Evolutionary conservation across 2,329 filamentous ascomycete species (phyloP).

Genomic region (Pezicula carpinea): DNA sequence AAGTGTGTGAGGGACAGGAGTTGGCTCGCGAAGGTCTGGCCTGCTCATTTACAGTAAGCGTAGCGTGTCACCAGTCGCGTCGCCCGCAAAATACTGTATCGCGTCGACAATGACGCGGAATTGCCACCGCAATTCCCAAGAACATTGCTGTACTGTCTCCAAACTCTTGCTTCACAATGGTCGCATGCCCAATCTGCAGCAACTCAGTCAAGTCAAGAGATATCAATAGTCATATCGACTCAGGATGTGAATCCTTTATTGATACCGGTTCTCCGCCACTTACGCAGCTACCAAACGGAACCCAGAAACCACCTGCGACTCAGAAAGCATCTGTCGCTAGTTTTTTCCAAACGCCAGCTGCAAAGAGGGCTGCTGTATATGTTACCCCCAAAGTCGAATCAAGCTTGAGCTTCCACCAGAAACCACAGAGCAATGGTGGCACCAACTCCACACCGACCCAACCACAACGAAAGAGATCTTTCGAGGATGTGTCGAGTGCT

Average conservation of each 20-base stretch:
- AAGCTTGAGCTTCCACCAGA: slow-evolving; percentile 31
- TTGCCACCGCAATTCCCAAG: not conserved
- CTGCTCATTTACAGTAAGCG: no score
- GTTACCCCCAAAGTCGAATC: slow-evolving; percentile 25
- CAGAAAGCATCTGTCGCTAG: slow-evolving; percentile 40
- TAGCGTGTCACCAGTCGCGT: no score
- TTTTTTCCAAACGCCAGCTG: slow-evolving; percentile 58
- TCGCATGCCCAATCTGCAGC: slow-evolving; percentile 79
- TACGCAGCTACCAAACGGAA: slow-evolving; percentile 28
- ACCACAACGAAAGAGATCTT: slow-evolving; percentile 25
- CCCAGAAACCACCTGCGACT: slow-evolving; percentile 42
- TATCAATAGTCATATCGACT: slow-evolving; percentile 92
- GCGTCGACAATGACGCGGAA: not conserved
- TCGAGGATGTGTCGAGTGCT: slow-evolving; percentile 18
- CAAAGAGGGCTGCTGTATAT: slow-evolving; percentile 43
- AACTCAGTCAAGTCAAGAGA: slow-evolving; percentile 65
- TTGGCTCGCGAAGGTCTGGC: no score
- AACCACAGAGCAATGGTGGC: slow-evolving; percentile 23
- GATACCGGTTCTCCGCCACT: slow-evolving; percentile 39
- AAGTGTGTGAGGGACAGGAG: no score
- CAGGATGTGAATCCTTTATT: slow-evolving; percentile 66
- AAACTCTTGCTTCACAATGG: slow-evolving; percentile 29
- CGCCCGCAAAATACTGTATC: no score
- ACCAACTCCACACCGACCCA: slow-evolving; percentile 16
- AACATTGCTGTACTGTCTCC: not conserved